Conservation (phyloP, 352 stramenopile species). For the Globisporangium camurandrum region DNA sequence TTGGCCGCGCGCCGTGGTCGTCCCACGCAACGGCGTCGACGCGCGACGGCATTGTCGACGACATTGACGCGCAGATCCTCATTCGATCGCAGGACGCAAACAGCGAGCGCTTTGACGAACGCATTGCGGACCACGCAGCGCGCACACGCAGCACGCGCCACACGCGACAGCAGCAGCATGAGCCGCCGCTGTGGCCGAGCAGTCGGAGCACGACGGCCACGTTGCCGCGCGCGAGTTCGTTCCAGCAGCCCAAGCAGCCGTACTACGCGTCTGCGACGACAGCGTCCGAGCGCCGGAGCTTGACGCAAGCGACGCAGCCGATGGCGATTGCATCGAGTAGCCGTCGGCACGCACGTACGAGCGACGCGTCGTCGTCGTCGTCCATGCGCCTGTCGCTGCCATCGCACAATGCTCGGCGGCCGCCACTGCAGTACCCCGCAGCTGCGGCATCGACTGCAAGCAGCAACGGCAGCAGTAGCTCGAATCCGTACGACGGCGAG, state of each 20-base stretch:
- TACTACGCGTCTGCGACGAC: background rate
- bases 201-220: background rate
- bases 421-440: constrained; percentile 4
- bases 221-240: background rate
- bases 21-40: constrained; percentile 22
- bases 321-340: too few species aligned
- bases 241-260: constrained; percentile 1
- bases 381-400: constrained; percentile 10
- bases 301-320: background rate
- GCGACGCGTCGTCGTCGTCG: background rate
- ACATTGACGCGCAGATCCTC: constrained; percentile 32
- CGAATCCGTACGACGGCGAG: constrained; percentile 11
- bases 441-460: background rate
- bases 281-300: background rate
- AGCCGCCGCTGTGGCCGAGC: constrained; percentile 10
- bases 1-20: constrained; percentile 22
- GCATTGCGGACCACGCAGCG: constrained; percentile 8
- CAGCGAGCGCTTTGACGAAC: constrained; percentile 19
- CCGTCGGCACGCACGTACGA: too few species aligned
- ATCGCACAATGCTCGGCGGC: too few species aligned
- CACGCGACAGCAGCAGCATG: constrained; percentile 14
- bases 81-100: constrained; percentile 36
- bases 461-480: constrained; percentile 9
- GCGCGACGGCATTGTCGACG: constrained; percentile 17
- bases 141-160: too few species aligned